phyloP scores from a whole-genome alignment of 2,329 filamentous ascomycete species.

The Emmonsiellopsis sp. region DNA sequence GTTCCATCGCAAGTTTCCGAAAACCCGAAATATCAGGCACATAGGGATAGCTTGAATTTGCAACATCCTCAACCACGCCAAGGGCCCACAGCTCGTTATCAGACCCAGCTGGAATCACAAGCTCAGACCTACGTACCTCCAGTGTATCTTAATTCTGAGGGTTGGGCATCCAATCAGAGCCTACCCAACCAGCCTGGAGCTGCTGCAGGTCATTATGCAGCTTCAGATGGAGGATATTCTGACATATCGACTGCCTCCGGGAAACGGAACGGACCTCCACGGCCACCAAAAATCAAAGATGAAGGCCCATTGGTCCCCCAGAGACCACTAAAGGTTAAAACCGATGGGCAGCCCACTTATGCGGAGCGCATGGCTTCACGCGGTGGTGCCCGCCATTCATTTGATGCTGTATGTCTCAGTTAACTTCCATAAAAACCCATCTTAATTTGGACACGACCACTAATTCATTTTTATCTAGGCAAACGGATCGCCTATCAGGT shows the following conservation, averaged over 20 bases:
- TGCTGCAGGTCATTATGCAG: conserved; percentile 35
- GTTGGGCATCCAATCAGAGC: conserved; percentile 38
- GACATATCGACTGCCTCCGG: conserved; percentile 27
- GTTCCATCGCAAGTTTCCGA: conserved; percentile 50
- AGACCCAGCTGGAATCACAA: conserved; percentile 52
- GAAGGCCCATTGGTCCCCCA: conserved; percentile 52
- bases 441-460: background rate
- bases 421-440: background rate
- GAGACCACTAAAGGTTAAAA: conserved; percentile 32
- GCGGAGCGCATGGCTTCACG: conserved; percentile 33
- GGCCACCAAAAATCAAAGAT: conserved; percentile 47
- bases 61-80: conserved; percentile 57
- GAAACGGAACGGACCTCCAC: conserved; percentile 34
- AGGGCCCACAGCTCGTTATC: conserved; percentile 53
- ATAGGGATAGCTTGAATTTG: conserved; percentile 55
- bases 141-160: conserved; percentile 34
- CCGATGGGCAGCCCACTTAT: conserved; percentile 28
- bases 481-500: conserved; percentile 18
- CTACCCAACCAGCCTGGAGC: conserved; percentile 27
- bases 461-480: conserved; percentile 8
- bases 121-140: conserved; percentile 45
- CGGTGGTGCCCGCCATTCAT: conserved; percentile 18
- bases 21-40: conserved; percentile 56
- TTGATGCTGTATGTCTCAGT: conserved; percentile 19
- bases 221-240: conserved; percentile 40